A percentile compares a stretch with the other conserved stretches of the same genome.
These are phyloP conservation scores for Aspergillus ochraceus DNA, from an alignment of 2,329 filamentous ascomycete species.

Conservation along the genomic window DNA sequence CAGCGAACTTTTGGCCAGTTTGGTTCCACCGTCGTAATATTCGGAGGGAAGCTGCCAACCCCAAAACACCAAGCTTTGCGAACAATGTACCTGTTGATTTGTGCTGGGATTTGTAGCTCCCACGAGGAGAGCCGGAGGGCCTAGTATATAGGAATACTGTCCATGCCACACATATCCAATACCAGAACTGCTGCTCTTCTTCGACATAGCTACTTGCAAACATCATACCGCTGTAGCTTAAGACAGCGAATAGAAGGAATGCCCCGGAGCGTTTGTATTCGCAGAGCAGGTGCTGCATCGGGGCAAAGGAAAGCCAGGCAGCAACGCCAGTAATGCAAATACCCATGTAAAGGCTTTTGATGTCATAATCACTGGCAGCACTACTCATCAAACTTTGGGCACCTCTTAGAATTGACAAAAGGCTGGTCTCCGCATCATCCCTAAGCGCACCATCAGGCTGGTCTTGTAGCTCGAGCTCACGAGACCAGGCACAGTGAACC, in stretches of 20 bases:
- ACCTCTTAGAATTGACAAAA: conserved; percentile 61
- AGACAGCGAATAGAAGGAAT: conserved; percentile 52
- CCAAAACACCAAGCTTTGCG: conserved; percentile 29
- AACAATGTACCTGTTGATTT: conserved; percentile 6
- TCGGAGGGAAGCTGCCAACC: conserved; percentile 63
- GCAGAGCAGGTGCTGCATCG: conserved; percentile 30
- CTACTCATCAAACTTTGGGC: conserved; percentile 81
- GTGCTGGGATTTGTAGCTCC: background rate
- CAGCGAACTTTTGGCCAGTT: conserved; percentile 92
- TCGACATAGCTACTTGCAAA: conserved; percentile 98
- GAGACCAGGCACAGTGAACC: conserved; percentile 70
- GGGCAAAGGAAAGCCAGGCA: conserved; percentile 38
- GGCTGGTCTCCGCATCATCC: conserved; percentile 24
- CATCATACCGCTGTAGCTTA: conserved; percentile 82
- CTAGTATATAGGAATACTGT: conserved; percentile 50
- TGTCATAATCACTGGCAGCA: conserved; percentile 89
- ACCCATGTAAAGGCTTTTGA: conserved; percentile 49
- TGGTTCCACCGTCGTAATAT: conserved; percentile 86
- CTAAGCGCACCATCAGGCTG: conserved; percentile 5
- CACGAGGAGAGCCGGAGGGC: conserved; percentile 18
- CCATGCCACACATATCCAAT: conserved; percentile 68
- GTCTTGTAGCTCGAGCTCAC: conserved; percentile 25
- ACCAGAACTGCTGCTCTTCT: conserved; percentile 99
- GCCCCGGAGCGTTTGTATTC: conserved; percentile 27
- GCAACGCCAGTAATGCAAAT: conserved; percentile 43